phyloP scores from a whole-genome alignment of 2,329 filamentous ascomycete species.

The Trichophyton rubrum region DNA sequence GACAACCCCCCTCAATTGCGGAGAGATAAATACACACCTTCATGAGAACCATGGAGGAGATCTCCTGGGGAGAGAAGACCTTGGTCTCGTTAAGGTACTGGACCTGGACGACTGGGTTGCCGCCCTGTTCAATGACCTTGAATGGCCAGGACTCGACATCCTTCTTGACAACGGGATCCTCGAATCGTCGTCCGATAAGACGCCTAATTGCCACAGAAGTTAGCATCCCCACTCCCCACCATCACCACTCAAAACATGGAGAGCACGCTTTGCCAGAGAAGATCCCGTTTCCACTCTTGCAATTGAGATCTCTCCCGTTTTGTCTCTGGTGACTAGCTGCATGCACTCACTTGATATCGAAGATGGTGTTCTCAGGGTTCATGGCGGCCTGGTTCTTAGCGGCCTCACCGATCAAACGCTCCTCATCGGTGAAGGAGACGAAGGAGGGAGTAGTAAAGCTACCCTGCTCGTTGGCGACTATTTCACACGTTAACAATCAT shows the following conservation, averaged over 20 bases:
- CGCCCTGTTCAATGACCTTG: slow-evolving; percentile 85
- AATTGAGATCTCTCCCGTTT: not conserved
- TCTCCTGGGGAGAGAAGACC: slow-evolving; percentile 94
- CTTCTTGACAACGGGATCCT: slow-evolving; percentile 96
- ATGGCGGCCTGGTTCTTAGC: slow-evolving; percentile 99
- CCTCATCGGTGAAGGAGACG: slow-evolving; percentile 97
- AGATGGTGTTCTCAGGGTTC: slow-evolving; percentile 97
- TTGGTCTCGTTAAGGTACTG: slow-evolving; percentile 92
- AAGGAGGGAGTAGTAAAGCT: slow-evolving; percentile 98
- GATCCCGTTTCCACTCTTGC: not conserved
- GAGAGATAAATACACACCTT: slow-evolving; percentile 52
- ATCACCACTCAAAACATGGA: not conserved
- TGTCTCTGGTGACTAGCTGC: not conserved
- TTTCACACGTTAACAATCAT: slow-evolving; percentile 16
- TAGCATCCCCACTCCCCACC: slow-evolving; percentile 1
- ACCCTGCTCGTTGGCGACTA: slow-evolving; percentile 98
- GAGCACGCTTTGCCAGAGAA: not conserved
- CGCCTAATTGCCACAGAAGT: slow-evolving; percentile 47
- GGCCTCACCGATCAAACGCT: slow-evolving; percentile 97
- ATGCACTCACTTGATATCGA: slow-evolving; percentile 84
- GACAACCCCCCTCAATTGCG: not conserved
- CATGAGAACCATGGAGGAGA: slow-evolving; percentile 95
- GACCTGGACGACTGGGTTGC: slow-evolving; percentile 85
- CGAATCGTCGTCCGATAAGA: slow-evolving; percentile 90
- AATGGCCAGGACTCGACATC: slow-evolving; percentile 98